Percentiles rank a stretch among this genome's conserved stretches.
Conservation (phyloP, 495 filamentous ascomycete genomes). For the Penicillium lagena region DNA sequence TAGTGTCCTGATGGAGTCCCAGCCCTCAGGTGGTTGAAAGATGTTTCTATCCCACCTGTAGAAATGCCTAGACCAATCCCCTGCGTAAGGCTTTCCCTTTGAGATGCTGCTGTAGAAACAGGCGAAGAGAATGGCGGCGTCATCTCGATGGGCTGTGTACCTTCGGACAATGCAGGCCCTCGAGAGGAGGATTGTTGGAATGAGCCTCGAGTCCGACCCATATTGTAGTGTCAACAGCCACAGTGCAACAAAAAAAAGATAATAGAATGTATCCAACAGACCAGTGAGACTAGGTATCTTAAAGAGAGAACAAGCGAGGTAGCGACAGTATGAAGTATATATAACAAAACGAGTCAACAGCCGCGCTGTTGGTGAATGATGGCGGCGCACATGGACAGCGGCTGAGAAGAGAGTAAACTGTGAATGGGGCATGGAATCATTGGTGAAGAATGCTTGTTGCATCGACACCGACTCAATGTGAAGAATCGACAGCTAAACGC, state of each 20-base stretch:
- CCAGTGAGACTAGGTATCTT: constrained; percentile 9
- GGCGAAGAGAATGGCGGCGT: constrained; percentile 15
- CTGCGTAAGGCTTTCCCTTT: constrained; percentile 7
- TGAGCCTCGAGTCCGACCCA: constrained; percentile 8
- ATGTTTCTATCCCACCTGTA: constrained; percentile 16
- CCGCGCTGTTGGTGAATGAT: constrained; percentile 14
- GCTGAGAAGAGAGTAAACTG: constrained; percentile 22
- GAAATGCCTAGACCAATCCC: constrained; percentile 27
- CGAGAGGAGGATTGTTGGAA: constrained; percentile 3
- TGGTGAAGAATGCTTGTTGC: constrained; percentile 20
- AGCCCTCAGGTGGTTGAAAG: constrained; percentile 5
- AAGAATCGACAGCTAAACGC: constrained; percentile 21
- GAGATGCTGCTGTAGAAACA: constrained; percentile 6
- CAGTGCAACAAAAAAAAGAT: neutral
- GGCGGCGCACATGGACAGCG: constrained; percentile 23
- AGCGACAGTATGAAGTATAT: constrained; percentile 14
- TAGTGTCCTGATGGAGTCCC: constrained; percentile 6
- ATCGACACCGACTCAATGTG: constrained; percentile 17
- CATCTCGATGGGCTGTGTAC: constrained; percentile 13
- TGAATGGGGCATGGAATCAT: constrained; percentile 19
- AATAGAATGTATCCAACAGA: constrained; percentile 2
- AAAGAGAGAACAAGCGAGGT: constrained; percentile 2
- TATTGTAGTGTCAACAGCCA: neutral
- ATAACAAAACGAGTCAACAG: constrained; percentile 18
- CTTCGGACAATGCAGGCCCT: constrained; percentile 4